Conservation (phyloP, 768 basidiomycete genomes). For the Leccinum variicolor region DNA sequence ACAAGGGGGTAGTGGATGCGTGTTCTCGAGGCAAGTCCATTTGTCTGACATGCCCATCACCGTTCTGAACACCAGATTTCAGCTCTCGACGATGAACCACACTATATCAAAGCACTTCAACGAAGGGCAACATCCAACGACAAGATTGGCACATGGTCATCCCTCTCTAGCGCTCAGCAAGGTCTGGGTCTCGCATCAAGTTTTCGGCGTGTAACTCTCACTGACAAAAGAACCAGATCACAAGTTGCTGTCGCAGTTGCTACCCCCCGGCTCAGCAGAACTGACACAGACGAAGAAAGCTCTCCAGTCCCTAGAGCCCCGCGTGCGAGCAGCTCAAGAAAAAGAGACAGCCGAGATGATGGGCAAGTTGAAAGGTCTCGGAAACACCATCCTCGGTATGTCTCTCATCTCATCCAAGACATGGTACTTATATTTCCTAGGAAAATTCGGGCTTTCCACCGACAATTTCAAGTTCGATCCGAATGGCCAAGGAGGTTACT, state of each 20-base stretch:
- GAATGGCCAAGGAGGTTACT: slow-evolving; percentile 94
- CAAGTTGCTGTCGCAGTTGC: slow-evolving; percentile 59
- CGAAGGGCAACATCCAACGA: slow-evolving; percentile 88
- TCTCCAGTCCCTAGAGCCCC: slow-evolving; percentile 57
- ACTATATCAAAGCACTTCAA: slow-evolving; percentile 84
- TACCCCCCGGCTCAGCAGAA: slow-evolving; percentile 55
- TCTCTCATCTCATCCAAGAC: background rate
- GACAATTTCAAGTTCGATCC: slow-evolving; percentile 97
- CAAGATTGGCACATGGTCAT: slow-evolving; percentile 75
- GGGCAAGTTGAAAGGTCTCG: slow-evolving; percentile 86
- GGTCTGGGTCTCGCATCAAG: slow-evolving; percentile 43
- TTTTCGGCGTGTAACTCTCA: background rate
- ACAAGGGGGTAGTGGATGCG: slow-evolving; percentile 75
- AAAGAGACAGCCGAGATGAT: slow-evolving; percentile 90
- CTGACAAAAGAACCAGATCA: slow-evolving; percentile 57
- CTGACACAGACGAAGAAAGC: slow-evolving; percentile 44
- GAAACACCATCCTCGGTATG: slow-evolving; percentile 84
- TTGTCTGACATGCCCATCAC: background rate
- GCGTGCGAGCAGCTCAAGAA: slow-evolving; percentile 75
- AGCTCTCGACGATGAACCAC: slow-evolving; percentile 86
- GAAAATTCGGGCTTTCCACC: slow-evolving; percentile 91
- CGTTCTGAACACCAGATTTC: slow-evolving; percentile 6
- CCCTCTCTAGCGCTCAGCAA: slow-evolving; percentile 78
- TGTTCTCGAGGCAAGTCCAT: slow-evolving; percentile 64
- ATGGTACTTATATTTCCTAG: slow-evolving; percentile 34